phyloP scores from a whole-genome alignment of 208 protist genomes.

The Phytomonas francai region DNA sequence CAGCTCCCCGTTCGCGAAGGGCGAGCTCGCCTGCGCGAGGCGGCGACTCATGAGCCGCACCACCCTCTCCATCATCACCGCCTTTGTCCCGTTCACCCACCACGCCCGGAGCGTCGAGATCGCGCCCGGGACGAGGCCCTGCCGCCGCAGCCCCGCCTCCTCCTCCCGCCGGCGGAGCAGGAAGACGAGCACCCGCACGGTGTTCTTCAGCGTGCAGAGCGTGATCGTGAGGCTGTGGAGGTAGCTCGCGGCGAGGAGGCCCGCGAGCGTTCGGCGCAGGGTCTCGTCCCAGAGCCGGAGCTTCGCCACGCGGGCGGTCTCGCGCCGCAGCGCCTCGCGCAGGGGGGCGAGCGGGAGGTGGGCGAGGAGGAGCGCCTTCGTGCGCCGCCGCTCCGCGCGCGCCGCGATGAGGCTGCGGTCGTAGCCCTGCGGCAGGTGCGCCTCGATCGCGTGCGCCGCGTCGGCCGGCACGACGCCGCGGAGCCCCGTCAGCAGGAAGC shows the following conservation, averaged over 20 bases:
- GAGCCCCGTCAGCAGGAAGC: conserved; percentile 28
- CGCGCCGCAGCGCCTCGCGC: conserved; percentile 35
- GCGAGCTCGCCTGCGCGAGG: conserved; percentile 28
- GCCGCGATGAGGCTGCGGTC: conserved; percentile 64
- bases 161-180: conserved; percentile 50
- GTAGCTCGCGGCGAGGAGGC: conserved; percentile 48
- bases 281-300: conserved; percentile 29
- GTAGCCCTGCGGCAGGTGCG: conserved; percentile 63
- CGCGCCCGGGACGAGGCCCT: conserved; percentile 13
- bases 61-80: conserved; percentile 45
- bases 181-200: conserved; percentile 55
- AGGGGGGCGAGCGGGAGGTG: conserved; percentile 34
- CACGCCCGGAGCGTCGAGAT: conserved; percentile 42
- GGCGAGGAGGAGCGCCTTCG: conserved; percentile 28
- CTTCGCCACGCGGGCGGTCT: conserved; percentile 35
- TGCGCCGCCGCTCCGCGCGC: conserved; percentile 40
- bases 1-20: conserved; percentile 28
- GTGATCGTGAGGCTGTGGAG: conserved; percentile 57
- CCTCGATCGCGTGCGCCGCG: conserved; percentile 53
- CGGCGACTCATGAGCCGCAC: conserved; percentile 31
- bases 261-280: conserved; percentile 39
- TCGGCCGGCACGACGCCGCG: conserved; percentile 25
- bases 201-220: conserved; percentile 60
- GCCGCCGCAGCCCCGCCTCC: background rate
- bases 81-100: conserved; percentile 47